Base-by-base conservation (phyloP, 768 basidiomycete species). In the Suillus decipiens region DNA sequence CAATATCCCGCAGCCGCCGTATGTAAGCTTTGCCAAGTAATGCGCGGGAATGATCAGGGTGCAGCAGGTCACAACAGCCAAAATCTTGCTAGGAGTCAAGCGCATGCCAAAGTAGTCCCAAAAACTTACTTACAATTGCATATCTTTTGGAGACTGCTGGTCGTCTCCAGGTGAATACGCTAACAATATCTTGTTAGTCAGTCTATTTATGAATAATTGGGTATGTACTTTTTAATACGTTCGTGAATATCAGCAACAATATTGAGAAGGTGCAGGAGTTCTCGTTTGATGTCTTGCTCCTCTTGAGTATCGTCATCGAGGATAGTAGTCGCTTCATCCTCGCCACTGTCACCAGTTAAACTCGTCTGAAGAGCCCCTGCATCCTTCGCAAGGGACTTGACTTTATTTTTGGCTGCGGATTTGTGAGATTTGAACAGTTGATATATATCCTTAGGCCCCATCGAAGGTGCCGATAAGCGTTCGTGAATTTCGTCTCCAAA, bases 131-230 rank as follows among this genome's bases (percentile, higher is more conserved):
- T 68, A 88, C 88, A 39, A 77, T 59, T 24, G 73, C 77, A 70
- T 87, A 90, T 41, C 76, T 70, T 22, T 67, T 68, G 7, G 88
- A 88, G 12, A 82, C 79, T 5, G 75, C 64, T 5, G 86, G 83
- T 55, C 79, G 77, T 33, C 87, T 81, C 89, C 89, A 89, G n/a
- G 85, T 80, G 67, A 88, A 85, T n/a, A 88, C 78, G 67, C 89
- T 90, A 57, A 2, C 31, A 31, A 17, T 31, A 51, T 15, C 12
- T 6, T 6, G 11, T 8, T 24, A 31, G 36, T 54, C 57, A 66
- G 50, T 28, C 43, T 24, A 34, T 36, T 36, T 39, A 55, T 22
- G 5, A 57, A 22, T 12, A 24, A 34, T 39, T 10, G 41, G 48
- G 33, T 12, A 72, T 80, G 34, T 67, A 89, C 89, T 89, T 90